Evolutionary conservation across 2,329 filamentous ascomycete genomes (phyloP), one percentile per base, ranked within the genome.

Genomic region (Talaromyces amestolkiae): DNA sequence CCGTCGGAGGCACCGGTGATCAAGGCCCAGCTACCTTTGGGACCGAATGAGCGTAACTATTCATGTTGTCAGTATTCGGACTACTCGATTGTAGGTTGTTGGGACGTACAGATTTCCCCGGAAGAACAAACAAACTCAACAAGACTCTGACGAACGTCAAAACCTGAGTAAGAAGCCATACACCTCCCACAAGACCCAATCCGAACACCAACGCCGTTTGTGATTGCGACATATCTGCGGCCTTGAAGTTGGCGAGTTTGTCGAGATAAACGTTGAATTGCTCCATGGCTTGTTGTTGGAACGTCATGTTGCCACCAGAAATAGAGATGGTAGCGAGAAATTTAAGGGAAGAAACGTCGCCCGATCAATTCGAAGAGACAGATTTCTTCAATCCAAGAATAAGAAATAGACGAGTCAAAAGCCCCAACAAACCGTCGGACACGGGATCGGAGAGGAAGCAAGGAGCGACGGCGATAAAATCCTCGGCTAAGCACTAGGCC

Each of bases 1-100:
- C 95, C 96, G 79, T 99, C 95, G 11, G 93, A 97, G 61, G 94
- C 95, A 69, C 95, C 95, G 31, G 95, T 99, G 47, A 99, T 86
- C 64, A 99, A 87, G 37, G 92, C 95, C 93, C 94, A 99, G 66
- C 90, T 93, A 68, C 94, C 94, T 73, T 92, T 92, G 72, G 90
- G 90, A 71, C 93, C 95, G 81, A 96, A 98, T 71, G 90, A 92
- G 72, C 89, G 89, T 66, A 99, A 88, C 94, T 96, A 64, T 45
- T 61, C 8, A 1, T 31, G 27, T 19, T 24, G 17, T 51, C 37
- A 45, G 53, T n/a, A 45, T 13, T 6, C 19, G 7, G 1, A 15
- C 24, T 6, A 27, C 15, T 49, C 5, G 15, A 15, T 8, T 27
- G 45, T 27, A 24, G 33, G 27, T 3, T 1, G 24, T 31, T 15